Conservation (phyloP, 352 stramenopile species). For the Aphanomyces cochlioides region DNA sequence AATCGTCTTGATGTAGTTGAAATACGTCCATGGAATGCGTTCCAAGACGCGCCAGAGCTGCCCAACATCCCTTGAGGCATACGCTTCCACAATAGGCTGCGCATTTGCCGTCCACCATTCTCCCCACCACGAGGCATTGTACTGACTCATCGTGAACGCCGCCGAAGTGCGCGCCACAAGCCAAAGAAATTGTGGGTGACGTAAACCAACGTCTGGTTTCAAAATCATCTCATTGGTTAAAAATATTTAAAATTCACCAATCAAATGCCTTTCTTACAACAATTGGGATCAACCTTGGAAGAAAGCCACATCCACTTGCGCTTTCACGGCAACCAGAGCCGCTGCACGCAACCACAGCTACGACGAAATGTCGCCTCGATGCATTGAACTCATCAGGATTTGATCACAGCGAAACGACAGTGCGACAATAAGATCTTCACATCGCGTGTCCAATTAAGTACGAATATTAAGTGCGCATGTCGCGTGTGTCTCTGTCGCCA, state of each 20-base stretch:
- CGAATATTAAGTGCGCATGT: no score
- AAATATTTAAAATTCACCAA: not conserved
- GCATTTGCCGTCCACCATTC: slow-evolving; percentile 31
- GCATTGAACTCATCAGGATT: no score
- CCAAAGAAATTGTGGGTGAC: not conserved
- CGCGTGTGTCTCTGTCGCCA: no score
- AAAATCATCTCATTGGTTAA: slow-evolving; percentile 9
- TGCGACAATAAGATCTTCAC: no score
- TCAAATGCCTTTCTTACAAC: not conserved
- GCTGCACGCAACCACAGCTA: no score
- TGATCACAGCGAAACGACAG: no score
- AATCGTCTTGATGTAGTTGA: slow-evolving; percentile 71
- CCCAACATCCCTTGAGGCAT: slow-evolving; percentile 2
- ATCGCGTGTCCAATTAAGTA: no score
- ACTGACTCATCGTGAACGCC: slow-evolving; percentile 1
- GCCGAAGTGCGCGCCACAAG: not conserved
- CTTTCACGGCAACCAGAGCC: no score
- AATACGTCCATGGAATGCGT: slow-evolving; percentile 22
- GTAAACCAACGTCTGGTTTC: not conserved
- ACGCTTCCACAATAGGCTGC: slow-evolving; percentile 26
- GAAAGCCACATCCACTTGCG: no score
- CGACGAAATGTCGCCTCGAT: no score
- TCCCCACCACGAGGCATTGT: slow-evolving; percentile 24
- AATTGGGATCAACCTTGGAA: no score
- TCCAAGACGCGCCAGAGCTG: slow-evolving; percentile 5